Base-by-base conservation (phyloP, 208 protist species). In the Porcisia deanei region DNA sequence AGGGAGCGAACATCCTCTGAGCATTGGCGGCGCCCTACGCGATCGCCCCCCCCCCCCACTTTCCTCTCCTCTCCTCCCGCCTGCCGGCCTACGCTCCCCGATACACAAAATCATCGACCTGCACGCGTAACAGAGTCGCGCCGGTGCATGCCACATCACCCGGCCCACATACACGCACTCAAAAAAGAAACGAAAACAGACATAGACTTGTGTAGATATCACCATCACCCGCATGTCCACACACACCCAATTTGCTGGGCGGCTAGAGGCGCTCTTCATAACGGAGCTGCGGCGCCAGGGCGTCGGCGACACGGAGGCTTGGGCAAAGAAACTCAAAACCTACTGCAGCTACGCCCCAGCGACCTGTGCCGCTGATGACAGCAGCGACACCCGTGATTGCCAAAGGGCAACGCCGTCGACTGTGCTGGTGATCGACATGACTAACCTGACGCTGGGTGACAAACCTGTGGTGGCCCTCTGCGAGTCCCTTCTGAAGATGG, bases 251-350 rank as follows among this genome's bases (percentile, higher is more conserved):
- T 77, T 91, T 43, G 74, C 74, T 12, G 79, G 84, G 39, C 82
- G 76, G 6, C 86, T 91, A 54, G 61, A 59, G 8, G 67, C 74
- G 10, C 68, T 83, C 52, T 70, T 92, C 37, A 74, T 57, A 18
- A 66, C 82, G 37, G 90, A 94, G 78, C 81, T 94, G 55, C 80
- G 85, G 1, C 86, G 90, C 2, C 90, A 94, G 55, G 86, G 86
- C 45, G 75, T 91, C 20, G 20, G 82, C 2, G 77, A 84, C 14
- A 30, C 66, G 1, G 63, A 71, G n/a, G 78, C 78, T 10, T 86
- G 78, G 77, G 47, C 65, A 4, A 66, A 75, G 34, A 68, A 69
- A 3, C 78, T 82, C 2, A 54, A 53, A 16, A 78, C 68, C 22
- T 78, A 78, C 73, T 61, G 73, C 34, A 64, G 59, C 60, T 82